Percentiles rank a stretch among this genome's conserved stretches.
phyloP scores from a whole-genome alignment of 306 rosid species.

The Rosa chinensis region DNA sequence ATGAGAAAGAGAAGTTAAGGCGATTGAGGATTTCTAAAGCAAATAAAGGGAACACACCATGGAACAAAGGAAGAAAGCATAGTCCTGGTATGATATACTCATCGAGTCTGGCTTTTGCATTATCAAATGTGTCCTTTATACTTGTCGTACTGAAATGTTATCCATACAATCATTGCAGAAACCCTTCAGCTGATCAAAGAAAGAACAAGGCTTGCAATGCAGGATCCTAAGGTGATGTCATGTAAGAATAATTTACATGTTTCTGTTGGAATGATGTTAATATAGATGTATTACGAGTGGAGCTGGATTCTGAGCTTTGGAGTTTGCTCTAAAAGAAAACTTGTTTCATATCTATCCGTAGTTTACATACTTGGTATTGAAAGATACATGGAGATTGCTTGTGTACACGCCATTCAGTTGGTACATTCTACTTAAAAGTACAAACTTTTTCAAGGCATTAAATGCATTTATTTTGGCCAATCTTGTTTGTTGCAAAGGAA shows the following conservation, averaged over 20 bases:
- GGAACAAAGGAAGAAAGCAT: conserved; percentile 98
- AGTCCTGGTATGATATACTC: conserved; percentile 51
- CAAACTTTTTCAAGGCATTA: not conserved
- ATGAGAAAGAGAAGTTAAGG: conserved; percentile 71
- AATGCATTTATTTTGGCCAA: not conserved
- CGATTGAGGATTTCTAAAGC: conserved; percentile 86
- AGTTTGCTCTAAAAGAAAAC: not conserved
- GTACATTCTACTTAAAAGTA: not conserved
- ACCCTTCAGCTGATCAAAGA: conserved; percentile 80
- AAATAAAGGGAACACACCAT: conserved; percentile 81
- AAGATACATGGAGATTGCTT: not conserved
- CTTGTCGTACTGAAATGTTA: conserved; percentile 11
- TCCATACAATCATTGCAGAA: conserved; percentile 47
- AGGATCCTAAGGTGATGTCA: conserved; percentile 99
- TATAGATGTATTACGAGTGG: not conserved
- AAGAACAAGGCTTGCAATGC: conserved; percentile 94
- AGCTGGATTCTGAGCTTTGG: not conserved
- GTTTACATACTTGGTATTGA: not conserved
- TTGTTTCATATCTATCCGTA: not conserved
- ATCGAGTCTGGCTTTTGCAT: conserved; percentile 3
- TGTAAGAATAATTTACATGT: conserved; percentile 73
- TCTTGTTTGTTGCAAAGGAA: not conserved
- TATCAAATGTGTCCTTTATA: not conserved
- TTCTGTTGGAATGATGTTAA: conserved; percentile 28
- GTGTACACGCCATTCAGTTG: not conserved